A percentile compares a stretch with the other conserved stretches of the same genome.
phyloP scores from a whole-genome alignment of 257 asterid genomes.

The Lycium barbarum region DNA sequence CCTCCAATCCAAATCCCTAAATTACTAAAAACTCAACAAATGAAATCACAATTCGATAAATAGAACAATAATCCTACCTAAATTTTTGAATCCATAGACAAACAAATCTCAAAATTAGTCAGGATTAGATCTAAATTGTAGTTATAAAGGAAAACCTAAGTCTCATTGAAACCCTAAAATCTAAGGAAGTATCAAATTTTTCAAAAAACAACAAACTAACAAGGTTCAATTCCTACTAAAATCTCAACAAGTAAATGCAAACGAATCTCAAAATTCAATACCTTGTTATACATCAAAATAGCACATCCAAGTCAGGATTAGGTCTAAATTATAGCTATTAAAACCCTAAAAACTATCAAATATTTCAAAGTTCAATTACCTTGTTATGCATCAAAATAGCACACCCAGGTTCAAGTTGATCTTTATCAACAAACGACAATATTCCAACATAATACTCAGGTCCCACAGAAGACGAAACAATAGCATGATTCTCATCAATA shows the following conservation, averaged over 20 bases:
- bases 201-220: too few relatives aligned
- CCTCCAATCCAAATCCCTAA: background rate
- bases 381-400: slow-evolving; percentile 93
- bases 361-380: slow-evolving; percentile 44
- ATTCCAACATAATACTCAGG: slow-evolving; percentile 95
- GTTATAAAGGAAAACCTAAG: too few relatives aligned
- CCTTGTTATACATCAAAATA: too few relatives aligned
- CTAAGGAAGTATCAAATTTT: background rate
- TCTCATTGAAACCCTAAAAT: too few relatives aligned
- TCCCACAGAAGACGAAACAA: slow-evolving; percentile 88
- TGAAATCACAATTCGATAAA: background rate
- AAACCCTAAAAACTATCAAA: slow-evolving; percentile 15
- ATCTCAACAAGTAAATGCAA: too few relatives aligned
- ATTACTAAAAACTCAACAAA: background rate
- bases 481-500: slow-evolving; percentile 93
- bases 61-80: background rate
- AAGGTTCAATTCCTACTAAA: too few relatives aligned
- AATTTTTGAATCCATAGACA: background rate
- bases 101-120: background rate
- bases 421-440: slow-evolving; percentile 89
- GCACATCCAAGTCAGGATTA: too few relatives aligned
- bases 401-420: slow-evolving; percentile 97
- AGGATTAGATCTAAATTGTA: background rate
- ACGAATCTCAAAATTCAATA: too few relatives aligned
- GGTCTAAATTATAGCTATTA: too few relatives aligned